Base-by-base conservation (phyloP, 805 yeast genomes). In the Saccharomycopsis capsularis region DNA sequence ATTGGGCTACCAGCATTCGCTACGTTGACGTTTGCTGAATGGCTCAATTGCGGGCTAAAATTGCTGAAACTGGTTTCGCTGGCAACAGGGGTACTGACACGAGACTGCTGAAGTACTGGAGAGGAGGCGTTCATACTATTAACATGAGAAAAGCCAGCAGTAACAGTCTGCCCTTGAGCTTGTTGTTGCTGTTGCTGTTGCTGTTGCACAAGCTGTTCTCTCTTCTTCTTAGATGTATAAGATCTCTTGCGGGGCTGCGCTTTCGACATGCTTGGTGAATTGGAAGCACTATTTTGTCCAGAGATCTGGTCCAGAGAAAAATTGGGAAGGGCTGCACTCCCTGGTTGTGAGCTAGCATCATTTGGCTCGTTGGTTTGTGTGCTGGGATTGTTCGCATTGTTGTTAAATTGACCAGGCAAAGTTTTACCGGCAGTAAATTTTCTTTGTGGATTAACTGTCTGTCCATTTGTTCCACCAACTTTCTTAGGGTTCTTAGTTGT, bases 351-450 rank as follows among this genome's bases (percentile, higher is more conserved):
- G 4, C 7, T 25, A 40, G 4, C 18, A 40, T 5, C n/a, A 24
- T 39, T 24, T 18, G 19, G 4, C 16, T 37, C 22, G 39, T 16
- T 18, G 18, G 11, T 21, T 21, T 18, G 25, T 44, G n/a, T 2
- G 42, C 37, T 42, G 54, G 35, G 18, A 42, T 35, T 25, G 53
- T 39, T 25, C 15, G 22, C 6, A 42, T 42, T 42, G 9, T 35
- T 19, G 22, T 42, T 42, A 46, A 47, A 58, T 47, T 56, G 59
- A 4, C 62, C 63, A 27, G 67, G 66, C 2, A 60, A 29, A 7
- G 63, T 55, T 51, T 62, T 61, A 3, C 62, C 68, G 21, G 69
- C 62, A 37, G 61, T 60, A 4, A 55, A 18, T 23, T 45, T 49
- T 40, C 49, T 35, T 36, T 23, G 38, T 23, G 42, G 16, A 2